These are phyloP conservation scores for Desmodesmus armatus DNA, from an alignment of 139 green algal genomes.

Conservation along the genomic window DNA sequence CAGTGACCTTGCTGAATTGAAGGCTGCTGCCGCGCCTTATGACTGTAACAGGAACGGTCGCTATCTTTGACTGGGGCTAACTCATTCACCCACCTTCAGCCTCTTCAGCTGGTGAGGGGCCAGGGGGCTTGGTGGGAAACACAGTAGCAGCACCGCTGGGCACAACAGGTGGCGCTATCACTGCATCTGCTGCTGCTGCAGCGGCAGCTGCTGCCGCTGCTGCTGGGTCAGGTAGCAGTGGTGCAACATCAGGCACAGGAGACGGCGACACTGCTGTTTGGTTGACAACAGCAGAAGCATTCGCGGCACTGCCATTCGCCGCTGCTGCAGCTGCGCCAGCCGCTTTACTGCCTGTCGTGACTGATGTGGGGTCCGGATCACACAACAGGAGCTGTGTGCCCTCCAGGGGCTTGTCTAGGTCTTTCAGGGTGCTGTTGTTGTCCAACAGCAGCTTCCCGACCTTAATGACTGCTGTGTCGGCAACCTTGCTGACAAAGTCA, in stretches of 20 bases:
- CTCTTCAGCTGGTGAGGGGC: too few relatives aligned
- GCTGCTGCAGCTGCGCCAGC: neutral
- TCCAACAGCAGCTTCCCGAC: conserved; percentile 23
- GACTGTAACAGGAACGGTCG: too few relatives aligned
- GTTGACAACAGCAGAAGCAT: neutral
- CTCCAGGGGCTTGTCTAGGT: conserved; percentile 10
- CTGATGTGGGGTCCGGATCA: conserved; percentile 18
- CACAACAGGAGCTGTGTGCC: conserved; percentile 7
- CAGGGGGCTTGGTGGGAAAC: too few relatives aligned
- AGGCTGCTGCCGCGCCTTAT: too few relatives aligned
- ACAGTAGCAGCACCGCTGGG: too few relatives aligned
- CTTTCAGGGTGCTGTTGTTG: neutral
- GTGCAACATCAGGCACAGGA: neutral
- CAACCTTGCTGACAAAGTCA: conserved; percentile 7
- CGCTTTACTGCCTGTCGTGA: neutral
- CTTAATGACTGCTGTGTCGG: conserved; percentile 19
- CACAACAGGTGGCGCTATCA: too few relatives aligned
- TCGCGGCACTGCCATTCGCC: neutral
- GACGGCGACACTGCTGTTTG: neutral
- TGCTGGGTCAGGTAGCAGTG: neutral
- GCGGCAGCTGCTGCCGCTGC: neutral
- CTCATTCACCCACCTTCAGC: too few relatives aligned
- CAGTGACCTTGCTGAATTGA: too few relatives aligned
- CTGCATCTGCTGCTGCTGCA: neutral
- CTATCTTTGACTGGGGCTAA: too few relatives aligned